These are phyloP conservation scores for Diaporthe ampelina DNA, from an alignment of 2,329 filamentous ascomycete species.

Conservation along the genomic window DNA sequence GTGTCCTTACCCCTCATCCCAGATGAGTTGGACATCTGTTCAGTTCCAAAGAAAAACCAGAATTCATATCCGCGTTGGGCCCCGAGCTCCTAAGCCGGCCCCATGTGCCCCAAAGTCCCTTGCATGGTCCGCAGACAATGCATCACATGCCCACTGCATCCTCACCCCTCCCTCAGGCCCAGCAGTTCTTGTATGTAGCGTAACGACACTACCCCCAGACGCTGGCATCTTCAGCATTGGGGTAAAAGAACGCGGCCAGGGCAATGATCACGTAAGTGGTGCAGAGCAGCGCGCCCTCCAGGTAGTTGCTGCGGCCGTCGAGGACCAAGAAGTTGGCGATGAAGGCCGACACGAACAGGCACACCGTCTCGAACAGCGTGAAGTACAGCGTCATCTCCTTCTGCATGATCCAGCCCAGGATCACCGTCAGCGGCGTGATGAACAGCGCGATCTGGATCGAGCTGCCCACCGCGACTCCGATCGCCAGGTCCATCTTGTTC, in stretches of 20 bases:
- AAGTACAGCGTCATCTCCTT: constrained; percentile 86
- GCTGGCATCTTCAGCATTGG: constrained; percentile 63
- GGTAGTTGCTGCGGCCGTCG: constrained; percentile 88
- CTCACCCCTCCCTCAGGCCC: too few species aligned
- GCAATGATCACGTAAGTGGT: constrained; percentile 78
- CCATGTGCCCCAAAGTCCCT: neutral
- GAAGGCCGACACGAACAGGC: constrained; percentile 85
- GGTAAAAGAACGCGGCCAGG: constrained; percentile 77
- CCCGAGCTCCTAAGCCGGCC: neutral
- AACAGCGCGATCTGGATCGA: constrained; percentile 82
- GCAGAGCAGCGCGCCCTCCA: constrained; percentile 81
- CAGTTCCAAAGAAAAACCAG: neutral
- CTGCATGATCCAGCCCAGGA: constrained; percentile 78
- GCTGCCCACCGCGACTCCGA: constrained; percentile 78
- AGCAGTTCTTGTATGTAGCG: too few species aligned
- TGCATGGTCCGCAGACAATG: neutral
- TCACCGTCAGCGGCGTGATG: constrained; percentile 77
- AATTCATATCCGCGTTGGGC: neutral
- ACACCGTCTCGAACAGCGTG: constrained; percentile 89
- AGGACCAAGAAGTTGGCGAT: constrained; percentile 91
- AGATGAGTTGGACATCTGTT: constrained; percentile 43
- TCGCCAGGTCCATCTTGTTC: constrained; percentile 83
- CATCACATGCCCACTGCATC: neutral
- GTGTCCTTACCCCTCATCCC: constrained; percentile 20
- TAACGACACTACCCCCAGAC: constrained; percentile 26